Conservation (phyloP, 805 yeast genomes). For the Saturnispora sekii region DNA sequence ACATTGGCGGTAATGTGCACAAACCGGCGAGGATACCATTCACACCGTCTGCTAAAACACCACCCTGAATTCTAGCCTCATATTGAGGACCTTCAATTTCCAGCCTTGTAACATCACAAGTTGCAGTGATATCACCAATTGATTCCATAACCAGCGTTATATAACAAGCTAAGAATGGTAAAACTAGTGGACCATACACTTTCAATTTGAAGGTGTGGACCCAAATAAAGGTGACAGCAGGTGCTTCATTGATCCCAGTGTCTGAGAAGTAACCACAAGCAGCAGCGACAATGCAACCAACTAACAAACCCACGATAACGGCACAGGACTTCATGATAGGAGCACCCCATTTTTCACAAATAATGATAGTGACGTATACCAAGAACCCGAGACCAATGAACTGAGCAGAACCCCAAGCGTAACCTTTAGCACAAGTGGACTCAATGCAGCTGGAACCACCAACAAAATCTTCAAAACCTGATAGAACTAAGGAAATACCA, state of each 20-base stretch:
- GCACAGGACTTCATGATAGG: constrained; percentile 95
- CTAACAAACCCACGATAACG: constrained; percentile 71
- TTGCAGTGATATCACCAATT: constrained; percentile 91
- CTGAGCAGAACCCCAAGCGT: constrained; percentile 76
- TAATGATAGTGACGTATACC: constrained; percentile 62
- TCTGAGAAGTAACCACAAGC: constrained; percentile 74
- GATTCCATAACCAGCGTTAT: constrained; percentile 85
- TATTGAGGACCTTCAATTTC: constrained; percentile 75
- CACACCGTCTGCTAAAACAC: constrained; percentile 80
- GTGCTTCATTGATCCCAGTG: constrained; percentile 53
- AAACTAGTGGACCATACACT: constrained; percentile 76
- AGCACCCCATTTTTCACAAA: constrained; percentile 82
- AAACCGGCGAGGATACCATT: constrained; percentile 66
- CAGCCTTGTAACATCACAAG: constrained; percentile 80
- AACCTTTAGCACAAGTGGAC: constrained; percentile 40
- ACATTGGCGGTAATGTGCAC: constrained; percentile 80
- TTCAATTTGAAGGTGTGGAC: constrained; percentile 68
- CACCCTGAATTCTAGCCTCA: constrained; percentile 88
- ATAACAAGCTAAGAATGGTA: constrained; percentile 79
- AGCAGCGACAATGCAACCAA: constrained; percentile 89
- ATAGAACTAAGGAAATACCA: constrained; percentile 57
- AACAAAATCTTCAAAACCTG: constrained; percentile 78
- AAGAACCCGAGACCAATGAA: constrained; percentile 82
- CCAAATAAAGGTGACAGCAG: constrained; percentile 81
- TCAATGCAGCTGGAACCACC: constrained; percentile 66